Evolutionary conservation across 345 rosid genomes (phyloP), one percentile per base, ranked within the genome.

Genomic region (Passiflora organensis): DNA sequence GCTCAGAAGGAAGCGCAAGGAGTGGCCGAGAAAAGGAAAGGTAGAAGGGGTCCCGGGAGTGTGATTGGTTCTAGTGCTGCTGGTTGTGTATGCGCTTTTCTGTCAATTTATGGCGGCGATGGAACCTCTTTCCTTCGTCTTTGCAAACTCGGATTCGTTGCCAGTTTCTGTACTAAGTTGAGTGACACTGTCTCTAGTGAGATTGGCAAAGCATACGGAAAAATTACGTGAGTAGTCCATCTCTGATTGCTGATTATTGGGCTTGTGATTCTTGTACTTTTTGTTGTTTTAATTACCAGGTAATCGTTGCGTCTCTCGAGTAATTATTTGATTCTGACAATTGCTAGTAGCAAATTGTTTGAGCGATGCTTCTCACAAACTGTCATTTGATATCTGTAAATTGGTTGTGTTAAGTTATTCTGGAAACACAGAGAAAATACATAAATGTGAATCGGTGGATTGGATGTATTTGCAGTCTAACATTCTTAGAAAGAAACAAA

Each of bases 61-160:
- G 99, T 93, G 48, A 80, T 93, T 74, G 99, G 99, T 66, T 93
- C 99, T 55, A 93, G 99, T 75, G 86, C 95, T 60, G 99, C 96
- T 49, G 97, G 95, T 34, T 89, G 97, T 71, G 75, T 86, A 11
- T 86, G 95, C 51, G 86, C 99, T 55, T 75, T 86, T 70, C 82
- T 86, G 32, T 75, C 88, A 0, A 86, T 85, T 63, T 76, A 67
- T 63, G 81, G 84, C 53, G 71, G 75, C 6, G 94, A 97, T 13
- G 95, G 95, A 48, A 9, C 64, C 51, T 77, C 78, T 0, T 80
- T 80, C 67, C 55, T 79, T 45, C 81, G 47, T 41, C 83, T 86
- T 47, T 83, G 84, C 87, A 78, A 52, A 34, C 89, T 93, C 23
- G 99, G 99, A 1, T 93, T 93, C 64, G 81, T 86, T 48, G 91